phyloP scores from a whole-genome alignment of 1,284 basidiomycete species.

The Mycosarcoma mackinlayi region DNA sequence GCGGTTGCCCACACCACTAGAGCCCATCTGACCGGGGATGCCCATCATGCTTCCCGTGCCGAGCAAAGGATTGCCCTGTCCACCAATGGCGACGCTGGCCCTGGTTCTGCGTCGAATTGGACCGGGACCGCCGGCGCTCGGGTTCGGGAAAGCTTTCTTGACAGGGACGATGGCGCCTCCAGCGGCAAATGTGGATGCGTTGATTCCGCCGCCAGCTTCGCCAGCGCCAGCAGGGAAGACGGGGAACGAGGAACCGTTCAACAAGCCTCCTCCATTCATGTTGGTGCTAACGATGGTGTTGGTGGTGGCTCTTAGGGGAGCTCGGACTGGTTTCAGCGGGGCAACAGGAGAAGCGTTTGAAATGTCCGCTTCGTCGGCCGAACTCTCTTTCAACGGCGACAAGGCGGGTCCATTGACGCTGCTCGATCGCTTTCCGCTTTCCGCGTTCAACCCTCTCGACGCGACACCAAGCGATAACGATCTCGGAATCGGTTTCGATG shows the following conservation, averaged over 20 bases:
- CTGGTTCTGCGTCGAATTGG: conserved; percentile 21
- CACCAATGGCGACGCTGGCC: conserved; percentile 24
- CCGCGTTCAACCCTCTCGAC: neutral
- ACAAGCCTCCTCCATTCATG: neutral
- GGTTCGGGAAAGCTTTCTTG: conserved; percentile 39
- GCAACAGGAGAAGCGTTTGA: conserved; percentile 14
- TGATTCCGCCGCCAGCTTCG: conserved; percentile 13
- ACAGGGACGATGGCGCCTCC: conserved; percentile 5
- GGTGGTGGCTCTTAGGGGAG: conserved; percentile 19
- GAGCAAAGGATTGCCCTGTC: neutral
- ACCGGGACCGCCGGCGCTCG: conserved; percentile 40
- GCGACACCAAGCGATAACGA: conserved; percentile 8
- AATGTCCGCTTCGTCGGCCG: conserved; percentile 29
- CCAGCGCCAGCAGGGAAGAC: conserved; percentile 3
- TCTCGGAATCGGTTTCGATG: conserved; percentile 15
- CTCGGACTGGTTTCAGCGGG: conserved; percentile 1
- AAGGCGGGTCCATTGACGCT: neutral
- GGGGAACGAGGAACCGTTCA: conserved; percentile 25
- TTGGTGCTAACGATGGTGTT: conserved; percentile 8
- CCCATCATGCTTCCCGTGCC: neutral
- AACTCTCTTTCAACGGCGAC: conserved; percentile 19
- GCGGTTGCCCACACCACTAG: conserved; percentile 23
- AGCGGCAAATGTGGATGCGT: neutral
- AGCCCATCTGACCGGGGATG: conserved; percentile 17
- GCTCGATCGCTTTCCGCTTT: conserved; percentile 13